Conservation (phyloP, 306 rosid genomes). For the Hippophae gyantsensis region DNA sequence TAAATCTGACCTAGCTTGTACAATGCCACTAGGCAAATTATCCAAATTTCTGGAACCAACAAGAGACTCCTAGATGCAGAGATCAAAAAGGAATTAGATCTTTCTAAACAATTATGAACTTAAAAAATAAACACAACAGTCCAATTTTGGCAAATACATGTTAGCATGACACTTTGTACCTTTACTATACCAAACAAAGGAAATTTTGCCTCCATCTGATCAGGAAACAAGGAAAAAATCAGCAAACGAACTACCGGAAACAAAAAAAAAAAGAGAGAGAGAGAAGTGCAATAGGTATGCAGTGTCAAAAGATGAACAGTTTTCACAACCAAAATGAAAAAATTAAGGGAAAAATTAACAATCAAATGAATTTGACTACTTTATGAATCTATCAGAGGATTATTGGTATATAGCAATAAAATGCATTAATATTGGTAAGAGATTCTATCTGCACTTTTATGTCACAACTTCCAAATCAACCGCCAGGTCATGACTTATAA, state of each 20-base stretch:
- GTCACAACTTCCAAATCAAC: constrained; percentile 6
- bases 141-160: constrained; percentile 7
- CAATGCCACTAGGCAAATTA: constrained; percentile 72
- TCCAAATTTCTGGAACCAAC: constrained; percentile 35
- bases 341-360: background rate
- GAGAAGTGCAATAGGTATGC: background rate
- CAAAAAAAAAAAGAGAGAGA: background rate
- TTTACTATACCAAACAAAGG: constrained; percentile 39
- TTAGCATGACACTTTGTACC: constrained; percentile 33
- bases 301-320: background rate
- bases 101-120: constrained; percentile 4
- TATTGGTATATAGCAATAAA: background rate
- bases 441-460: background rate
- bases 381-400: too few relatives aligned
- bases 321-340: background rate
- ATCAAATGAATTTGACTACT: background rate
- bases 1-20: constrained; percentile 68
- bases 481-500: background rate
- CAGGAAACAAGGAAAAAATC: constrained; percentile 8
- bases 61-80: constrained; percentile 35
- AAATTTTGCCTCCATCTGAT: constrained; percentile 56
- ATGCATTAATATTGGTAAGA: background rate
- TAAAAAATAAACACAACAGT: background rate
- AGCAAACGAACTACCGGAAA: constrained; percentile 9
- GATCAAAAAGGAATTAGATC: constrained; percentile 8